Base-by-base conservation (phyloP, 108 stramenopile species). In the Cyclotella cryptica region DNA sequence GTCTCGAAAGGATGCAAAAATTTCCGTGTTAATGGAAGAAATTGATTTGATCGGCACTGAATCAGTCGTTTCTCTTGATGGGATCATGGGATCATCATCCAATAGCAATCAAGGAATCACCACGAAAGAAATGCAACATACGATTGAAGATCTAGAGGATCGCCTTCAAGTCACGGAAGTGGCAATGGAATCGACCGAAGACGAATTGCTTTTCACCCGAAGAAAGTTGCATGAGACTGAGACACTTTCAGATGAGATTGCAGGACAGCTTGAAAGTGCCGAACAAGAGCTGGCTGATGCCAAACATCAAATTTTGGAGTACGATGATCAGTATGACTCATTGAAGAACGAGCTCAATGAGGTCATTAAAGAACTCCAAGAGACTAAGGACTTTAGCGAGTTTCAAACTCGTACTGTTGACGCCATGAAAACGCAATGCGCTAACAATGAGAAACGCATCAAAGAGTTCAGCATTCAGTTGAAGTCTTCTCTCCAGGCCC, bases 21-120 rank as follows among this genome's bases (percentile, higher is more conserved):
- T 85, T 74, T 70, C 57, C 24, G 40, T 19, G 22, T 21, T 79
- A 27, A 21, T 57, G 21, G 73, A 85, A 53, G 77, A 85, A 30
- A 40, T 69, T 41, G 67, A 69, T 43, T 8, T 45, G 39, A 30
- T 40, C 26, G 42, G 28, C 13, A 26, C 35, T 21, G 55, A 77
- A 30, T 15, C 54, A 15, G 42, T 12, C 6, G 28, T 12, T 27
- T 43, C n/a, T 58, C 45, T 0, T 64, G 41, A 64, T 41, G 35
- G 3, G 14, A 58, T 1, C 1, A 4, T 27, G n/a, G n/a, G n/a
- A 14, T 8, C 17, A 22, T 45, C 64, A 27, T 12, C 14, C 2
- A 18, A 52, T 0, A 52, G 49, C 49, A 51, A 26, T 66, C 6
- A 24, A 66, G 39, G 24, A 47, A 21, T 26, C 1, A 28, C 22